Percentiles rank a stretch among this genome's conserved stretches.
Evolutionary conservation across 1,139 yeast species (phyloP).

Genomic region (Saccharomyces hybrid): DNA sequence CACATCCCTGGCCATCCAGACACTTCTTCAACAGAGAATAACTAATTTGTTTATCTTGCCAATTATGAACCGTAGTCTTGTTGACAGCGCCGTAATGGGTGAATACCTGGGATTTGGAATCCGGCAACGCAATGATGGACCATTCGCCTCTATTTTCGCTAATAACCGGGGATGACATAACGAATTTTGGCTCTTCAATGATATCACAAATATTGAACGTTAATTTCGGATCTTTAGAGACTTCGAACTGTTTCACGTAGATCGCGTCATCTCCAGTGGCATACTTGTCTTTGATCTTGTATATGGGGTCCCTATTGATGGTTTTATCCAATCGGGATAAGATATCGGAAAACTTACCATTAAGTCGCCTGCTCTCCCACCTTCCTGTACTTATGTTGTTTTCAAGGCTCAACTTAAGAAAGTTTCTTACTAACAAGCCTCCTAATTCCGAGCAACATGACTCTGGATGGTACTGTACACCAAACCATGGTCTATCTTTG

Average conservation of each 20-base stretch:
- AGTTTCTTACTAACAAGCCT: conserved; percentile 48
- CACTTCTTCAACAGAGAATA: conserved; percentile 2
- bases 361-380: conserved; percentile 4
- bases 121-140: conserved; percentile 77
- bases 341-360: not conserved
- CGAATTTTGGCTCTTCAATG: conserved; percentile 19
- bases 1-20: conserved; percentile 2
- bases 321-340: conserved; percentile 8
- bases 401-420: conserved; percentile 46
- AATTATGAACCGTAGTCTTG: conserved; percentile 32
- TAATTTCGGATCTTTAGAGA: conserved; percentile 15
- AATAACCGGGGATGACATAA: conserved; percentile 27
- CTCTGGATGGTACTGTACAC: conserved; percentile 97
- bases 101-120: conserved; percentile 46
- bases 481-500: conserved; percentile 59
- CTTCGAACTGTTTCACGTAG: conserved; percentile 1
- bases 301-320: conserved; percentile 20
- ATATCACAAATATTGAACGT: conserved; percentile 21
- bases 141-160: conserved; percentile 50
- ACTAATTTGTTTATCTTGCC: conserved; percentile 16
- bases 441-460: conserved; percentile 80
- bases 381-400: conserved; percentile 33
- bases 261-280: not conserved
- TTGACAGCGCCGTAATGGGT: conserved; percentile 43
- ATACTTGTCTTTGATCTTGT: conserved; percentile 2